Base-by-base conservation (phyloP, 805 yeast genomes). In the Jamesozyma rosinii region DNA sequence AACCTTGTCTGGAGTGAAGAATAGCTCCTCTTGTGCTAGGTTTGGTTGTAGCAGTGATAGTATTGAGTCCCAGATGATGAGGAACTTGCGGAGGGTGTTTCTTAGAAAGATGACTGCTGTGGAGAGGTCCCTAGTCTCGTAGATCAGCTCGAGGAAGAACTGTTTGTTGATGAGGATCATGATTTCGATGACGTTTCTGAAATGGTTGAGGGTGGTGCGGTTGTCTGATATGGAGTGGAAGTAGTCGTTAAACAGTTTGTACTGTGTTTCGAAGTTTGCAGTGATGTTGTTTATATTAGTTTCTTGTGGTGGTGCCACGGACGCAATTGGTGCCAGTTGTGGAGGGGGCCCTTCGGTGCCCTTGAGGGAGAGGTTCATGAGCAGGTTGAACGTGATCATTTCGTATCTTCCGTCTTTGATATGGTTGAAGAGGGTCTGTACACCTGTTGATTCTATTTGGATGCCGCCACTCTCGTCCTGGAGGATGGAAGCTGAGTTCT, bases 341-440 rank as follows among this genome's bases (percentile, higher is more conserved):
- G 9, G 44, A 18, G n/a, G 15, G n/a, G 14, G 9, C 18, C 10
- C 4, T 15, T 8, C 4, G 20, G 18, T 34, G 20, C 22, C 45
- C 42, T 57, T 51, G 53, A 63, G 51, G 4, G 65, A 52, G 38
- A 62, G 49, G 27, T 62, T 50, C 10, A 61, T 53, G 40, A 62
- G 47, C n/a, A 64, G 43, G 9, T 58, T 44, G 18, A 66, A 53
- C 20, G 52, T 50, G 3, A 55, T 44, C 9, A 43, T 46, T 13
- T 63, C 64, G 64, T 72, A 76, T 2, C 65, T 53, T 1, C 80
- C 81, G 8, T 47, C 40, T 18, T 61, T 54, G 13, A 76, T 60
- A 3, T 62, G 61, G 9, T 52, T 44, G 20, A 72, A 64, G 45
- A 76, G 66, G 18, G 52, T 49, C 24, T 64, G 65, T 24, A 75